A percentile compares a stretch with the other conserved stretches of the same genome.
Conservation (phyloP, 108 stramenopile genomes). For the Chaetoceros tenuissimus region DNA sequence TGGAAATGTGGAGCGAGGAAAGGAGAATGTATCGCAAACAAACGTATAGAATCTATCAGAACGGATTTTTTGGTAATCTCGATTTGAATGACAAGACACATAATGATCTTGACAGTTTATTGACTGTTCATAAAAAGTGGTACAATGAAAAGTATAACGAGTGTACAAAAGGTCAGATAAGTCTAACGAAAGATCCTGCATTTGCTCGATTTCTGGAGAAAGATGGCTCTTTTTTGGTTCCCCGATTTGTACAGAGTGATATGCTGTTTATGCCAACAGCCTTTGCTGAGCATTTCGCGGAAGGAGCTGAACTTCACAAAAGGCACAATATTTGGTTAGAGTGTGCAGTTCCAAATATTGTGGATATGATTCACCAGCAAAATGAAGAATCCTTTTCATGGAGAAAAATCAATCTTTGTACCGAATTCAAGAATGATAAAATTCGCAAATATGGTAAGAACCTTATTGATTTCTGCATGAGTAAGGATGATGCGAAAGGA, state of each 20-base stretch:
- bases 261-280: background rate
- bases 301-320: background rate
- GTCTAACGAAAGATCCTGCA: constrained; percentile 1
- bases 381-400: background rate
- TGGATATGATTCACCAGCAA: constrained; percentile 3
- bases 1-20: background rate
- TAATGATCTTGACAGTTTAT: background rate
- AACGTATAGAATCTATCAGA: background rate
- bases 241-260: background rate
- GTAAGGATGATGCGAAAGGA: too few species aligned
- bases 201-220: background rate
- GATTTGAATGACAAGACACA: background rate
- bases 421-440: too few species aligned
- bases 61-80: background rate
- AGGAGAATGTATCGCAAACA: too few species aligned
- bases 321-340: constrained; percentile 3
- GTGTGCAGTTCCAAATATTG: constrained; percentile 2
- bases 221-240: background rate
- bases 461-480: too few species aligned
- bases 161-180: background rate
- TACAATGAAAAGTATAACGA: background rate
- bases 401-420: background rate
- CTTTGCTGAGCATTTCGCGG: background rate
- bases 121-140: background rate
- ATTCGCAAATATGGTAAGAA: background rate